phyloP scores from a whole-genome alignment of 1,284 basidiomycete species.

The Stereum hirsutum region DNA sequence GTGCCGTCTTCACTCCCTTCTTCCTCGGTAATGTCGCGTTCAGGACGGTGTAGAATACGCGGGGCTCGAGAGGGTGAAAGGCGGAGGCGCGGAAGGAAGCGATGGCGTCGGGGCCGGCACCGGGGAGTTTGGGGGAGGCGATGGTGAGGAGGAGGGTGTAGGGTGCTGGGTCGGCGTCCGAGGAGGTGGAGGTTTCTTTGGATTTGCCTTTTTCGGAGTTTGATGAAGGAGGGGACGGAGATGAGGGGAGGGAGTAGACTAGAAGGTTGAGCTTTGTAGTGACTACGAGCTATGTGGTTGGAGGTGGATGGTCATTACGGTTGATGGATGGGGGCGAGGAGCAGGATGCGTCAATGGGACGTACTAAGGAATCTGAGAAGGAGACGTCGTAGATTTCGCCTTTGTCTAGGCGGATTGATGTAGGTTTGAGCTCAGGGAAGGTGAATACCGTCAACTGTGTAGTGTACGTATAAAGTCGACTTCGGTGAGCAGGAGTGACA shows the following conservation, averaged over 20 bases:
- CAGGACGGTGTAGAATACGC: conserved; percentile 62
- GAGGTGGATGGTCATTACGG: background rate
- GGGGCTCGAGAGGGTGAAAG: conserved; percentile 48
- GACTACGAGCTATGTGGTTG: conserved; percentile 42
- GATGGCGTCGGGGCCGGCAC: conserved; percentile 13
- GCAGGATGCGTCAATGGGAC: conserved; percentile 11
- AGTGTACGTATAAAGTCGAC: conserved; percentile 3
- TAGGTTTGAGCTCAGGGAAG: conserved; percentile 53
- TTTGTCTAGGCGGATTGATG: conserved; percentile 38
- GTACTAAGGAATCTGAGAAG: conserved; percentile 46
- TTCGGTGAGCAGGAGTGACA: background rate
- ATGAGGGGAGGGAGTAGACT: conserved; percentile 41
- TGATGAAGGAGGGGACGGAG: conserved; percentile 26
- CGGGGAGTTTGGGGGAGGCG: conserved; percentile 42
- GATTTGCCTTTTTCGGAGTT: conserved; percentile 15
- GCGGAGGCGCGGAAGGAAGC: conserved; percentile 21
- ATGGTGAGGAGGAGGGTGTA: conserved; percentile 43
- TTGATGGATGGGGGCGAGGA: background rate
- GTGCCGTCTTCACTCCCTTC: conserved; percentile 33
- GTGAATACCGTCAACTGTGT: conserved; percentile 58
- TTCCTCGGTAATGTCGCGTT: conserved; percentile 57
- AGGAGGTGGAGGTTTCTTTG: background rate
- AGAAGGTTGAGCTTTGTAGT: conserved; percentile 54
- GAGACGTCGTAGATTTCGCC: conserved; percentile 73
- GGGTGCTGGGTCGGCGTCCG: no score